Conservation (phyloP, 208 protist genomes). For the Trichomonas vaginalis region DNA sequence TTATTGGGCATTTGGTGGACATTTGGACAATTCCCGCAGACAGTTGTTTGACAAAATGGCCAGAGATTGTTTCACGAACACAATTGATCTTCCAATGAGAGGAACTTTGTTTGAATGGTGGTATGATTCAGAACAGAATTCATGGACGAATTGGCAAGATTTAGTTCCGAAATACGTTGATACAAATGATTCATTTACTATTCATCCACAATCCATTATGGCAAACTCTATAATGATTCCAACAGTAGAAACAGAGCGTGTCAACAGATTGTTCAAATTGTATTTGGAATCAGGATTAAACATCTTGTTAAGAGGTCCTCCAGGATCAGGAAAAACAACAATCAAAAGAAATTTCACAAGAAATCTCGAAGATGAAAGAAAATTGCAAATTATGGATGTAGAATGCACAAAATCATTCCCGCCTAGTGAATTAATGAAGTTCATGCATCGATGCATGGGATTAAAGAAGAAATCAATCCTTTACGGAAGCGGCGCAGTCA, state of each 20-base stretch:
- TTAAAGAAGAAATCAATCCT: neutral
- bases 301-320: conserved; percentile 76
- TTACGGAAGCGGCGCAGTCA: neutral
- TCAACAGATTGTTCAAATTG: conserved; percentile 73
- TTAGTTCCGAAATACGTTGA: conserved; percentile 50
- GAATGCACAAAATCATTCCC: conserved; percentile 56
- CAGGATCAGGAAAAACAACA: conserved; percentile 84
- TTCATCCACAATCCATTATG: conserved; percentile 48
- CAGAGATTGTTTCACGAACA: neutral
- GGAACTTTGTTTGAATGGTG: conserved; percentile 17
- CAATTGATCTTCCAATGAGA: neutral
- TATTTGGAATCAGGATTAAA: conserved; percentile 64
- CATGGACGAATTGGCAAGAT: neutral
- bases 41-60: conserved; percentile 57
- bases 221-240: conserved; percentile 58
- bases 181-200: neutral
- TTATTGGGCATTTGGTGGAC: conserved; percentile 83
- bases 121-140: neutral
- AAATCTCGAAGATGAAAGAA: neutral
- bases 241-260: conserved; percentile 78
- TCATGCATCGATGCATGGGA: neutral
- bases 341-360: conserved; percentile 18
- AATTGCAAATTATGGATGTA: conserved; percentile 33
- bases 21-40: conserved; percentile 58
- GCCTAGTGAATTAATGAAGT: neutral